Percentiles rank a stretch among this genome's conserved stretches.
Evolutionary conservation across 441 rosid species (phyloP).

Genomic region (Brassica balearica): DNA sequence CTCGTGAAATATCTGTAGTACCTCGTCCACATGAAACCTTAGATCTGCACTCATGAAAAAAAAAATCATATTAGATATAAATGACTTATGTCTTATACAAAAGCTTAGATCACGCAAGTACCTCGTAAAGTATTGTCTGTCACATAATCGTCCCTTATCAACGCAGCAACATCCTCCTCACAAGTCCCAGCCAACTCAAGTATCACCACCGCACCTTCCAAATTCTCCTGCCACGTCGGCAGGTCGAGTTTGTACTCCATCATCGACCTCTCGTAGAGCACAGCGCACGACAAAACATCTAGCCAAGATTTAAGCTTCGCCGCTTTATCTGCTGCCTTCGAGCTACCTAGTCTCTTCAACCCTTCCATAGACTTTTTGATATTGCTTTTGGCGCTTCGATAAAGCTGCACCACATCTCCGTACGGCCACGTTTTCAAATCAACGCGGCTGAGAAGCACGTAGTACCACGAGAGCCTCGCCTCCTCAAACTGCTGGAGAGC

Average conservation of each 20-base stretch:
- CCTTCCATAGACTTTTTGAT: constrained; percentile 59
- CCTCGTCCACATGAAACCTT: constrained; percentile 59
- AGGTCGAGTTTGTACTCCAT: constrained; percentile 67
- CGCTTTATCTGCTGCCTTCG: constrained; percentile 47
- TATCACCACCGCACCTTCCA: constrained; percentile 67
- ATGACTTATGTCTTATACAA: neutral
- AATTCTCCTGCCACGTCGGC: constrained; percentile 59
- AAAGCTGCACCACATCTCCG: constrained; percentile 51
- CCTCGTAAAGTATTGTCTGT: constrained; percentile 57
- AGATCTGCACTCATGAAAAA: constrained; percentile 6
- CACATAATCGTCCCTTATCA: constrained; percentile 58
- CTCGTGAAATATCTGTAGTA: constrained; percentile 63
- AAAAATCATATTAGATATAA: constrained; percentile 29
- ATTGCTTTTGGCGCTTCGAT: constrained; percentile 63
- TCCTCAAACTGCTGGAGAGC: constrained; percentile 73
- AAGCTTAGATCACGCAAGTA: constrained; percentile 22
- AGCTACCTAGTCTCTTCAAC: constrained; percentile 26
- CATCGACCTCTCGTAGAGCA: constrained; percentile 67
- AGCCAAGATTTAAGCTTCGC: constrained; percentile 58
- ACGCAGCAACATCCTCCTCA: constrained; percentile 51
- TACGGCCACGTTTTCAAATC: constrained; percentile 60
- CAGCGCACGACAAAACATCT: constrained; percentile 62
- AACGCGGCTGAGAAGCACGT: constrained; percentile 52
- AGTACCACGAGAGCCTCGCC: constrained; percentile 78
- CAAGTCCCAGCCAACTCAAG: constrained; percentile 64